Evolutionary conservation across 2,329 filamentous ascomycete genomes (phyloP).

Genomic region (Rhinocladiella mackenziei): DNA sequence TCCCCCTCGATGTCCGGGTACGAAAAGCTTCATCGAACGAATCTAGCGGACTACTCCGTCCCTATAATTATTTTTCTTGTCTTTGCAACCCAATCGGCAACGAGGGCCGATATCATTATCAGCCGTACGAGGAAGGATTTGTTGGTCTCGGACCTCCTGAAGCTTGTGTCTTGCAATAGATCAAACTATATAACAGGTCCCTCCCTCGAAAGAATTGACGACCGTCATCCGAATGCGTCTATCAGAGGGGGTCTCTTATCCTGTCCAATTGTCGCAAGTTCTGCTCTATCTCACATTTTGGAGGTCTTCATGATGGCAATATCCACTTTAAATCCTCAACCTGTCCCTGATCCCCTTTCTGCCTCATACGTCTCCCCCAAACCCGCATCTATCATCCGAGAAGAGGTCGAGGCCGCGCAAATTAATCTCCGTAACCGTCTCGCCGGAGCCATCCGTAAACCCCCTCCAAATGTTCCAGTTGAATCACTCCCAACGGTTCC

Average conservation of each 20-base stretch:
- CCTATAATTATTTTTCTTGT: neutral
- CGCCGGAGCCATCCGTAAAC: slow-evolving; percentile 19
- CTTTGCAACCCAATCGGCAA: slow-evolving; percentile 1
- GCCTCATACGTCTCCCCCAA: slow-evolving; percentile 1
- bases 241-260: neutral
- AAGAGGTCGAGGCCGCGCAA: slow-evolving; percentile 26
- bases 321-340: slow-evolving; percentile 13
- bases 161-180: too few relatives aligned
- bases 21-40: too few relatives aligned
- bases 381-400: slow-evolving; percentile 15
- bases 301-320: slow-evolving; percentile 13
- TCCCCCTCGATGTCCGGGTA: too few relatives aligned
- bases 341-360: slow-evolving; percentile 9
- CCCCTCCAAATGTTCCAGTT: slow-evolving; percentile 12
- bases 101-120: neutral
- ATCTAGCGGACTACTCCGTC: slow-evolving; percentile 3
- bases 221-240: too few relatives aligned
- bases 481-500: slow-evolving; percentile 25
- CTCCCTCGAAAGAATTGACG: too few relatives aligned
- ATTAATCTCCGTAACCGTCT: slow-evolving; percentile 22
- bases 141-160: neutral
- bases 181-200: too few relatives aligned
- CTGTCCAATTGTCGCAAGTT: neutral
- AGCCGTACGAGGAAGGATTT: neutral
- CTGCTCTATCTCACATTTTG: neutral